Evolutionary conservation across 1,139 yeast species (phyloP).

Genomic region (Pichia sp.): DNA sequence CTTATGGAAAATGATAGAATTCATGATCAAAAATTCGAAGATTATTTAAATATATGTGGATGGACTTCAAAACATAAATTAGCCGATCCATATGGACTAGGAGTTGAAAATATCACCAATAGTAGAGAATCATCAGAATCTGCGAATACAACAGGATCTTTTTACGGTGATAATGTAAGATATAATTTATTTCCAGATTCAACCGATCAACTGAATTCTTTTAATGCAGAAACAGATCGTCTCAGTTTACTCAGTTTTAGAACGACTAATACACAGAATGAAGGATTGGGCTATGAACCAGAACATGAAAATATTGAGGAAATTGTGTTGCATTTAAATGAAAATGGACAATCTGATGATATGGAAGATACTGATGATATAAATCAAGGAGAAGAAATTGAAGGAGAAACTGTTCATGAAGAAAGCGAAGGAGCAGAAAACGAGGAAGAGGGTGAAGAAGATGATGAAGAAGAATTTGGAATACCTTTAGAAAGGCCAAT

Average conservation of each 20-base stretch:
- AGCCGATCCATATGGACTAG: background rate
- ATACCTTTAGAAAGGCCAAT: too few species aligned
- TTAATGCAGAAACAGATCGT: conserved; percentile 4
- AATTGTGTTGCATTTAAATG: too few species aligned
- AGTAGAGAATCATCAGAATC: background rate
- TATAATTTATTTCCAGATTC: conserved; percentile 5
- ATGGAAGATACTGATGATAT: too few species aligned
- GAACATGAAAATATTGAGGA: too few species aligned
- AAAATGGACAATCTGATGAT: too few species aligned
- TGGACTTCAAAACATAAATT: conserved; percentile 4
- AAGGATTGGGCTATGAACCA: background rate
- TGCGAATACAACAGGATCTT: background rate
- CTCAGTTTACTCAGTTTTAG: conserved; percentile 4
- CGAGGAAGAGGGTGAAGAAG: background rate
- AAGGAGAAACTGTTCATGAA: too few species aligned
- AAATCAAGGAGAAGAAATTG: too few species aligned
- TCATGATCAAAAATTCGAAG: conserved; percentile 7
- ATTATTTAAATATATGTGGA: conserved; percentile 3
- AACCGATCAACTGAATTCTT: conserved; percentile 2
- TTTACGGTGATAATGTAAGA: background rate
- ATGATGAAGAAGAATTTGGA: background rate
- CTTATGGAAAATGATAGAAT: background rate
- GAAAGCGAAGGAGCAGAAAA: background rate
- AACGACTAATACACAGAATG: background rate
- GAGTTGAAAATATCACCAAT: background rate